Evolutionary conservation across 371 early-diverging fungal genomes (phyloP), one percentile per base, ranked within the genome.

Genomic region (Lichtheimia hyalospora): DNA sequence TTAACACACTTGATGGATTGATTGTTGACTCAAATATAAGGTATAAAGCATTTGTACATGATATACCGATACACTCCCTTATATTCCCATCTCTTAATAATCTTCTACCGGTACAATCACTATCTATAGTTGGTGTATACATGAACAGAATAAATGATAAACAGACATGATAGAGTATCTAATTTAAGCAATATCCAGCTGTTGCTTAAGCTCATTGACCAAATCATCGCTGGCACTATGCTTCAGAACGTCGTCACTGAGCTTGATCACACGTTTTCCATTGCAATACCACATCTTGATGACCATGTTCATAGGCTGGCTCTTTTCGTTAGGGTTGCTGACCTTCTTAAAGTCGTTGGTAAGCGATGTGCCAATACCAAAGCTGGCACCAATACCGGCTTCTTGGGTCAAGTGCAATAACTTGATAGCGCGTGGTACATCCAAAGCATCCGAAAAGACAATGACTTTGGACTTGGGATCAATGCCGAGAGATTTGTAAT

Each of bases 291-390:
- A 75, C 54, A 92, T 62, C 64, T 92, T 92, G 72, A 92, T 89
- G 1, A 91, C 92, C 57, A 92, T 90, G 53, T 90, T 89, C 67
- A 88, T 70, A 2, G 92, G 78, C 28, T 72, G 73, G 60, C 89
- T 87, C 60, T 62, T 69, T 34, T 61, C 61, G 2, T 52, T 48
- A 12, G 66, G 57, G 25, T 67, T 55, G 5, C 77, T 75, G 1
- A 58, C 55, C 40, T 70, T 73, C 10, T 52, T 52, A 65, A 77
- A 92, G 63, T 91, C 92, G 57, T 91, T 92, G 5, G 92, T 90
- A 46, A 92, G 76, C 40, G 82, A 79, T 0, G 92, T 91, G 13
- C 92, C 92, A 34, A 91, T 90, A n/a, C 92, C 92, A 66, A 90
- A 92, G 13, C 78, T 72, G 28, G 80, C 79, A 28, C 72, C 73